These are phyloP conservation scores for Trichaptum fuscoviolaceum DNA, from an alignment of 768 basidiomycete species.

Conservation along the genomic window DNA sequence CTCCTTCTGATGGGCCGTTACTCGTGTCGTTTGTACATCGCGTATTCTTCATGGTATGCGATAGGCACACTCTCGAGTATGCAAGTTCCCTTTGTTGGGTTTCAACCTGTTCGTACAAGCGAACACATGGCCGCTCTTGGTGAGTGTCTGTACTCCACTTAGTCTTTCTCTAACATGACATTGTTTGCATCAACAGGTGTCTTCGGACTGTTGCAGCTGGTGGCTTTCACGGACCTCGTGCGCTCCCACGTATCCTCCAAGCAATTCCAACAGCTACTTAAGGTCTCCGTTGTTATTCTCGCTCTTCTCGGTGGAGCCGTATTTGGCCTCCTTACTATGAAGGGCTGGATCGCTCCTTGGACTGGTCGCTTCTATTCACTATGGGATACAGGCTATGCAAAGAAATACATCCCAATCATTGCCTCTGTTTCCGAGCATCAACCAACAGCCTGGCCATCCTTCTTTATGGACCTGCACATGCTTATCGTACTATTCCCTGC, in stretches of 20 bases:
- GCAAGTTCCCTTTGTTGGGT: constrained; percentile 99
- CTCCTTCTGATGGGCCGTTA: constrained; percentile 96
- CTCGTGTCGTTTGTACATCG: constrained; percentile 86
- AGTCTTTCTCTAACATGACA: constrained; percentile 11
- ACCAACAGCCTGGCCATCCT: constrained; percentile 98
- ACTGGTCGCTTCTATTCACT: constrained; percentile 99
- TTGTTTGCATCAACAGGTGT: constrained; percentile 51
- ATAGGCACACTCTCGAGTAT: constrained; percentile 96
- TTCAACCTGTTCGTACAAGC: constrained; percentile 95
- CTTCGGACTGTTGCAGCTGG: constrained; percentile 93
- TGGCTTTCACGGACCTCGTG: constrained; percentile 88
- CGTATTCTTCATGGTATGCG: constrained; percentile 96
- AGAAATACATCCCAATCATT: constrained; percentile 96
- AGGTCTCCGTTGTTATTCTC: constrained; percentile 58
- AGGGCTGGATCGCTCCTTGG: constrained; percentile 97
- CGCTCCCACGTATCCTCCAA: constrained; percentile 85
- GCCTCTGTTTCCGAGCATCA: constrained; percentile 99
- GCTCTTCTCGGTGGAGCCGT: constrained; percentile 69
- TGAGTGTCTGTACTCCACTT: constrained; percentile 27
- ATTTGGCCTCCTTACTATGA: constrained; percentile 80
- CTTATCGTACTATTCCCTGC: constrained; percentile 98
- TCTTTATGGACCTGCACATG: constrained; percentile 99
- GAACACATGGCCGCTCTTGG: constrained; percentile 99
- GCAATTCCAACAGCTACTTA: constrained; percentile 84
- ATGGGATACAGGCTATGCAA: constrained; percentile 99